Base-by-base conservation (phyloP, 2,329 filamentous ascomycete genomes). In the Ilyonectria destructans region DNA sequence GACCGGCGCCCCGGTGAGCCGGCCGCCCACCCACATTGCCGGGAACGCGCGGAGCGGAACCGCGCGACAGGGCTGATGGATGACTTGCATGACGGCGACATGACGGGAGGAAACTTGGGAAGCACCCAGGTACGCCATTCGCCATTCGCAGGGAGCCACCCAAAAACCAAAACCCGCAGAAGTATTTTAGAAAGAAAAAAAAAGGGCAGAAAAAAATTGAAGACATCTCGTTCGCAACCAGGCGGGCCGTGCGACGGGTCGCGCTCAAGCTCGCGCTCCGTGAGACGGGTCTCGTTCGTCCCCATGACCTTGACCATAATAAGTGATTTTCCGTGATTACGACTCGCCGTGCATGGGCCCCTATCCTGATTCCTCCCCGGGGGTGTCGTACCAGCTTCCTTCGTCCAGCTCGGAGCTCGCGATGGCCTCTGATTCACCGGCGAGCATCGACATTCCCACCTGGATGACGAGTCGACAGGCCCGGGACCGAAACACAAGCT, bases 341-440 rank as follows among this genome's bases (percentile, higher is more conserved):
- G 37, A 19, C 51, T 19, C 29, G 19, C 46, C 8, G 43, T 35
- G 64, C 64, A 66, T 58, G 58, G 58, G 54, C 58, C 64, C 58
- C 58, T 62, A 58, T 61, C 58, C 26, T 26, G 26, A 26, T 26
- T 26, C 26, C 37, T 66, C 52, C 58, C 64, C 58, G 26, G 26
- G 54, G 35, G 52, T 58, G 58, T 66, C 64, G 64, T 61, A 62
- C 52, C 64, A 66, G 64, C 51, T 55, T 58, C 45, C 45, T 29
- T 51, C 45, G 58, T 54, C 61, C 54, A 64, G 31, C 31, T 33
- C 31, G 15, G 55, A 56, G 46, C 56, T 65, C 49, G 48, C 58
- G 64, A 66, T 66, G 64, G 64, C 64, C n/a, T 62, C 60, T 57
- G 51, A 48, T 57, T 19, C 60, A 56, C 35, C 15, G 37, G 13